These are phyloP conservation scores for Rhizophagus sp. DNA, from an alignment of 192 early-diverging fungal species.

Conservation along the genomic window DNA sequence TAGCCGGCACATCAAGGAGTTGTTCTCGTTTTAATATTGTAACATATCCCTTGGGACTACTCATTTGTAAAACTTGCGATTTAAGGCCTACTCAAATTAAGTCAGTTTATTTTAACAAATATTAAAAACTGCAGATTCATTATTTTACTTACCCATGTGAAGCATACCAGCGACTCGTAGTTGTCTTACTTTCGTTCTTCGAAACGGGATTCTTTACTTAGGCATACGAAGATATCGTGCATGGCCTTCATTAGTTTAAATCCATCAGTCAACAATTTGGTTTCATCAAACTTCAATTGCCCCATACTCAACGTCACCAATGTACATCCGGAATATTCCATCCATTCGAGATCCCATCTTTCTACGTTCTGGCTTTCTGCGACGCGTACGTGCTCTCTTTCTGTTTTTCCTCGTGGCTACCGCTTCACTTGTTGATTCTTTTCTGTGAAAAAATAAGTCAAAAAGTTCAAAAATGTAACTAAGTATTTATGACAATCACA, in stretches of 20 bases:
- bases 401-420: conserved; percentile 20
- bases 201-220: conserved; percentile 3
- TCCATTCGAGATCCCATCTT: conserved; percentile 20
- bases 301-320: conserved; percentile 25
- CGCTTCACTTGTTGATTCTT: conserved; percentile 15
- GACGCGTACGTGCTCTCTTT: conserved; percentile 14
- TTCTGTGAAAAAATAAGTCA: conserved; percentile 28
- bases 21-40: conserved; percentile 17
- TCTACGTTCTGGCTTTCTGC: conserved; percentile 3
- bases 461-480: neutral
- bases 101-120: conserved; percentile 15
- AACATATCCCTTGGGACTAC: conserved; percentile 23
- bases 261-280: conserved; percentile 14
- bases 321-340: conserved; percentile 27
- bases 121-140: neutral
- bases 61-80: conserved; percentile 24
- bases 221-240: conserved; percentile 31
- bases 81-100: conserved; percentile 27
- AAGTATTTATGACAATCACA: no score
- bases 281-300: conserved; percentile 26
- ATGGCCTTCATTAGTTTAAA: conserved; percentile 22
- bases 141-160: conserved; percentile 26
- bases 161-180: neutral
- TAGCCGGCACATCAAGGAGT: neutral
- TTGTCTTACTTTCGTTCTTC: conserved; percentile 11